Evolutionary conservation across 2,329 filamentous ascomycete genomes (phyloP).

Genomic region (Cercospora brassicicola): DNA sequence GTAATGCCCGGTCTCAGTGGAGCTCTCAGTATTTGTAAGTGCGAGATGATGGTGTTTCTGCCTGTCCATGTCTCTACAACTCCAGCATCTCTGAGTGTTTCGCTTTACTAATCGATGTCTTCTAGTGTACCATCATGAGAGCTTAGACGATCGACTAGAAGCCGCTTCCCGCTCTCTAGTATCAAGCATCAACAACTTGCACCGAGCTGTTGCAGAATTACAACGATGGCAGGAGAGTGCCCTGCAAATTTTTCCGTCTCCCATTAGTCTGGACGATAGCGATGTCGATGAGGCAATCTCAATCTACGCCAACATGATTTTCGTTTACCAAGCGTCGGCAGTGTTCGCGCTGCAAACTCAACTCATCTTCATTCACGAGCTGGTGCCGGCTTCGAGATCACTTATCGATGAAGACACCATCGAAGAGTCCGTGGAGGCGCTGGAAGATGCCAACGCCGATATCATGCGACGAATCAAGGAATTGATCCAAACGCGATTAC

Average conservation of each 20-base stretch:
- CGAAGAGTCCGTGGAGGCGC: conserved; percentile 21
- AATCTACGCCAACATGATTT: conserved; percentile 28
- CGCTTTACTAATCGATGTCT: neutral
- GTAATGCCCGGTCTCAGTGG: conserved; percentile 20
- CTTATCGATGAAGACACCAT: conserved; percentile 19
- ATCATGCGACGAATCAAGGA: conserved; percentile 23
- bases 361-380: conserved; percentile 24
- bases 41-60: neutral
- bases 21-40: conserved; percentile 11
- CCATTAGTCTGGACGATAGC: conserved; percentile 23
- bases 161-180: conserved; percentile 16
- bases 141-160: conserved; percentile 25
- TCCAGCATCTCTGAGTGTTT: neutral
- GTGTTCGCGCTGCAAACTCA: conserved; percentile 25
- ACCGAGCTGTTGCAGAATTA: conserved; percentile 18
- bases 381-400: conserved; percentile 16
- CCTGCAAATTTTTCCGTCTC: conserved; percentile 22
- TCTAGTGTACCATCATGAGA: conserved; percentile 21
- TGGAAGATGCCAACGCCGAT: conserved; percentile 24
- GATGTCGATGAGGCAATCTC: conserved; percentile 22
- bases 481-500: conserved; percentile 24
- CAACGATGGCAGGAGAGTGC: conserved; percentile 24
- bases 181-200: conserved; percentile 17
- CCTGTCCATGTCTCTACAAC: neutral
- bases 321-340: conserved; percentile 23